These are phyloP conservation scores for Warburgia ugandensis DNA, from an alignment of 164 flowering plant genomes.

Conservation along the genomic window DNA sequence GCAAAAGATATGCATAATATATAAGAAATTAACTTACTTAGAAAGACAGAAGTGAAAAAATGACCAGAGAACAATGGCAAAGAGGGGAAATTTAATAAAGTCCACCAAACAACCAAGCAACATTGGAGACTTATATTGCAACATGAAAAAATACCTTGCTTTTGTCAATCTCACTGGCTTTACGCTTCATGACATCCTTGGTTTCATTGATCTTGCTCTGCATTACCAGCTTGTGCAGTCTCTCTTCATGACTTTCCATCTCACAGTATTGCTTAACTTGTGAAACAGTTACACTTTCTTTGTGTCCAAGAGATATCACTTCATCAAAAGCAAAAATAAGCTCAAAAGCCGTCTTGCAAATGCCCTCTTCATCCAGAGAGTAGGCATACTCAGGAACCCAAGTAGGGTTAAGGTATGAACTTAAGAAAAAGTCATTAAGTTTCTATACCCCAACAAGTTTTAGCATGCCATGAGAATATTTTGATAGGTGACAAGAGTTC, in stretches of 20 bases:
- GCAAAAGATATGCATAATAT: slow-evolving; percentile 11
- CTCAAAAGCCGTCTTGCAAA: slow-evolving; percentile 85
- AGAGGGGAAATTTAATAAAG: too few species aligned
- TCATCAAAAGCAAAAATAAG: slow-evolving; percentile 96
- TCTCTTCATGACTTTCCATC: slow-evolving; percentile 99
- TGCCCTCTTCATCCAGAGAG: slow-evolving; percentile 91
- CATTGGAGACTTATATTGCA: neutral
- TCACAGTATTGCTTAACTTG: slow-evolving; percentile 98
- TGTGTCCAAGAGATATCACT: slow-evolving; percentile 95
- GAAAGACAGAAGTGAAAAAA: too few species aligned
- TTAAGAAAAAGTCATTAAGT: too few species aligned
- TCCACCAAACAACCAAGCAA: neutral
- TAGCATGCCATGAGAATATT: too few species aligned
- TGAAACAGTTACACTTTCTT: slow-evolving; percentile 85
- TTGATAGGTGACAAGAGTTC: too few species aligned
- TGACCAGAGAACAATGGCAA: too few species aligned
- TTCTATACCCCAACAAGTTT: too few species aligned
- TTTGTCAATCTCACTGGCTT: slow-evolving; percentile 96
- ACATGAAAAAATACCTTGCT: slow-evolving; percentile 60
- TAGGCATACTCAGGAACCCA: slow-evolving; percentile 86
- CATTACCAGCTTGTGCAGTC: slow-evolving; percentile 76
- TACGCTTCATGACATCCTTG: slow-evolving; percentile 95
- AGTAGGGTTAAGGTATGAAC: slow-evolving; percentile 28
- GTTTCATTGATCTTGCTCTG: slow-evolving; percentile 97
- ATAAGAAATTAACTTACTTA: too few species aligned